These are phyloP conservation scores for Chloranthus sessilifolius DNA, from an alignment of 164 flowering plant species.

Conservation along the genomic window DNA sequence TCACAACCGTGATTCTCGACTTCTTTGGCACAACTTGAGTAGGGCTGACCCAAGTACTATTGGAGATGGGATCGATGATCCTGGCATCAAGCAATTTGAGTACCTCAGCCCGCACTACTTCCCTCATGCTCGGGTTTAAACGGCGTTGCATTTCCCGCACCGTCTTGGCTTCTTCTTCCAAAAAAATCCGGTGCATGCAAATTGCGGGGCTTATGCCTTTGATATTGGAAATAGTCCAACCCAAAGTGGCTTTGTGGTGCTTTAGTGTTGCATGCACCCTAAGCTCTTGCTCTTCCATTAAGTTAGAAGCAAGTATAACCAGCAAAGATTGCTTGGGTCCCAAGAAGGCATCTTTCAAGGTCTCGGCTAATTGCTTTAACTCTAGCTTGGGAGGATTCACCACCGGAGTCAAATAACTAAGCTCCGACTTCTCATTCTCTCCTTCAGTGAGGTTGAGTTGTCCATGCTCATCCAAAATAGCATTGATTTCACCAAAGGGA, in stretches of 20 bases:
- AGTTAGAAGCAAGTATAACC: too few relatives aligned
- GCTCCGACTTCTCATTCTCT: neutral
- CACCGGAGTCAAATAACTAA: too few relatives aligned
- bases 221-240: too few relatives aligned
- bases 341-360: too few relatives aligned
- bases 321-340: slow-evolving; percentile 1
- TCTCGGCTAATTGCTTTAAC: too few relatives aligned
- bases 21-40: neutral
- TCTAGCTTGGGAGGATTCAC: neutral
- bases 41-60: slow-evolving; percentile 8
- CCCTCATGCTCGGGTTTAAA: slow-evolving; percentile 2
- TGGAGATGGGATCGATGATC: slow-evolving; percentile 5
- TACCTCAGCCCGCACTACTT: neutral
- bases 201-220: neutral
- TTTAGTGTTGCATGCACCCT: too few relatives aligned
- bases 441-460: neutral
- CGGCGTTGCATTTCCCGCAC: slow-evolving; percentile 7
- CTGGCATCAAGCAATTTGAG: neutral
- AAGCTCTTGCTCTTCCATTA: slow-evolving; percentile 15
- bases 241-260: too few relatives aligned
- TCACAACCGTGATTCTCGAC: neutral
- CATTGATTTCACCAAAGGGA: too few relatives aligned
- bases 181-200: slow-evolving; percentile 7
- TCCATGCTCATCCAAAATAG: too few relatives aligned
- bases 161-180: slow-evolving; percentile 11